These are phyloP conservation scores for Aspergillus thermomutatus DNA, from an alignment of 2,329 filamentous ascomycete genomes.

Conservation along the genomic window DNA sequence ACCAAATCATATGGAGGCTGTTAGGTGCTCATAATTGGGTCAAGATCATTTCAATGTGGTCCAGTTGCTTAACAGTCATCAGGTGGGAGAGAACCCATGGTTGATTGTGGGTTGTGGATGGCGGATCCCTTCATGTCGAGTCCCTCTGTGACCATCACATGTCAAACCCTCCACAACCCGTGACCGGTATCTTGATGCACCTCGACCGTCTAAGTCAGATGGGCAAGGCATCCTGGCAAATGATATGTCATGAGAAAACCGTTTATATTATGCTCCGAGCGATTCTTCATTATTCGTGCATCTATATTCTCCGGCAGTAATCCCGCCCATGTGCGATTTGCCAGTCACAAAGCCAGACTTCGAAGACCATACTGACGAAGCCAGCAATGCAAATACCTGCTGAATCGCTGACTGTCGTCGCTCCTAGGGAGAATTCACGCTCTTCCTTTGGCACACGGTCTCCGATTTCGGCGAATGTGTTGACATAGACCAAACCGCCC, in stretches of 20 bases:
- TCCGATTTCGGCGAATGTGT: conserved; percentile 91
- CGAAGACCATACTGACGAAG: conserved; percentile 76
- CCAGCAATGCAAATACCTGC: conserved; percentile 86
- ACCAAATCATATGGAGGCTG: neutral
- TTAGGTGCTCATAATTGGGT: neutral
- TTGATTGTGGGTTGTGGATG: neutral
- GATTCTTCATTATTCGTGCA: neutral
- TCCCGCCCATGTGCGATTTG: conserved; percentile 77
- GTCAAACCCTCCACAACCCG: neutral
- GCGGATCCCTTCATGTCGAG: neutral
- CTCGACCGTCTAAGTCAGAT: neutral
- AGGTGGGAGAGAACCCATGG: neutral
- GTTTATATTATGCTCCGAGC: neutral
- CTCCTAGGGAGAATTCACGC: conserved; percentile 85
- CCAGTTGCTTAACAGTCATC: neutral
- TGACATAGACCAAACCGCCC: conserved; percentile 90
- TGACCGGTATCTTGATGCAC: neutral
- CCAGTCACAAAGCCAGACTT: conserved; percentile 77
- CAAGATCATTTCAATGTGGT: neutral
- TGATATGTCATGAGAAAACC: neutral
- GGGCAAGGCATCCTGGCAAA: neutral
- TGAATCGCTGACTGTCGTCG: conserved; percentile 88
- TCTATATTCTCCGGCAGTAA: conserved; percentile 58
- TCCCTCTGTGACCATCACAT: neutral
- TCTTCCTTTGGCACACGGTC: conserved; percentile 74